A percentile compares a stretch with the other conserved stretches of the same genome.
These are phyloP conservation scores for Exophiala viscosa DNA, from an alignment of 2,329 filamentous ascomycete genomes.

Conservation along the genomic window DNA sequence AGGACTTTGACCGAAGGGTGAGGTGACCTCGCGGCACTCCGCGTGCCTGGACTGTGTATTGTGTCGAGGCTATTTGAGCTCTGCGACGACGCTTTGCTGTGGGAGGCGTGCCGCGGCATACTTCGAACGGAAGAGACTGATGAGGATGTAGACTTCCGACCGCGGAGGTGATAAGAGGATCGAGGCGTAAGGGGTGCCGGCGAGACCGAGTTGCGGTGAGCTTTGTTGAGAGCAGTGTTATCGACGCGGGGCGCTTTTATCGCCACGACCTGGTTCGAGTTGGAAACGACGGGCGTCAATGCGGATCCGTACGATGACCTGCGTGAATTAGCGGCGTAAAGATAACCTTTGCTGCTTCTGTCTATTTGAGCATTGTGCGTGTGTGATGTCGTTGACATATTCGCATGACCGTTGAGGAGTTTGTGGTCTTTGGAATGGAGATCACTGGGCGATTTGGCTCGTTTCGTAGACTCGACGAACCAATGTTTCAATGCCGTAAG, in stretches of 20 bases:
- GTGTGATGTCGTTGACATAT: constrained; percentile 4
- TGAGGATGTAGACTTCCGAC: constrained; percentile 91
- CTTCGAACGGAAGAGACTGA: constrained; percentile 90
- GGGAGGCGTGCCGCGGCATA: constrained; percentile 81
- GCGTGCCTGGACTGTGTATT: constrained; percentile 64
- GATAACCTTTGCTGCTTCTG: constrained; percentile 4
- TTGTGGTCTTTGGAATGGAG: constrained; percentile 22
- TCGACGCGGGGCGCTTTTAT: constrained; percentile 21
- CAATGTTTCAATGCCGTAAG: constrained; percentile 67
- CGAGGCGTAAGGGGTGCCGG: constrained; percentile 85
- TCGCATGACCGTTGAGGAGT: constrained; percentile 12
- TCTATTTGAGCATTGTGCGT: constrained; percentile 1
- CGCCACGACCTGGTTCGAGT: constrained; percentile 10
- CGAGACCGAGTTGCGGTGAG: constrained; percentile 69
- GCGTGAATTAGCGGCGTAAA: constrained; percentile 1
- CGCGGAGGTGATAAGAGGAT: constrained; percentile 77
- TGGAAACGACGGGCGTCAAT: constrained; percentile 21
- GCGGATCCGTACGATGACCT: constrained; percentile 23
- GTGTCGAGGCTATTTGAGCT: constrained; percentile 75
- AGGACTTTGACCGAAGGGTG: constrained; percentile 94
- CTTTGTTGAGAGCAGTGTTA: constrained; percentile 14
- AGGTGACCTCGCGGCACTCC: constrained; percentile 66
- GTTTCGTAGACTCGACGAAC: constrained; percentile 65
- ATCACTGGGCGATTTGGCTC: constrained; percentile 53
- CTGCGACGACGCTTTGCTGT: constrained; percentile 91